A percentile compares a stretch with the other conserved stretches of the same genome.
phyloP scores from a whole-genome alignment of 129 eudicot genomes.

The Kitagawia praeruptora region DNA sequence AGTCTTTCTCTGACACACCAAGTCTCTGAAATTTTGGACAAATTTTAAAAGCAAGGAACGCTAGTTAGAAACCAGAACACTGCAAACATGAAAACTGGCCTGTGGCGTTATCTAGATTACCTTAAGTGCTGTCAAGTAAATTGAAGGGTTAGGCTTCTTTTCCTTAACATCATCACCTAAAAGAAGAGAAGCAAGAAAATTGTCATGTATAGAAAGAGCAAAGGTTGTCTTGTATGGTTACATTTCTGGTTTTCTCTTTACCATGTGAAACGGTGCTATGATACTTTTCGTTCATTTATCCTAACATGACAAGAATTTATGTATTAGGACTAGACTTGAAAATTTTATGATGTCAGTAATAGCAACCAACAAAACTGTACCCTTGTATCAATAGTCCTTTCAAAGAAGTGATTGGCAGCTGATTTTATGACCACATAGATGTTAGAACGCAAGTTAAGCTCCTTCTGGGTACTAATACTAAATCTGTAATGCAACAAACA shows the following conservation, averaged over 20 bases:
- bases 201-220: neutral
- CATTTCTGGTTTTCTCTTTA: neutral
- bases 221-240: neutral
- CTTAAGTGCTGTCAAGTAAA: conserved; percentile 77
- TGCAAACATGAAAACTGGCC: neutral
- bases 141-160: conserved; percentile 93
- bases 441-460: neutral
- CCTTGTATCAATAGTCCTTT: neutral
- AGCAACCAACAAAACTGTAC: neutral
- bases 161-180: conserved; percentile 97
- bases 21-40: conserved; percentile 44
- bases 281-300: neutral
- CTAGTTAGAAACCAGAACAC: neutral
- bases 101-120: conserved; percentile 18
- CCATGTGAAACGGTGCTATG: neutral
- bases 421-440: neutral
- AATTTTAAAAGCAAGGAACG: neutral
- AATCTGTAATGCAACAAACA: neutral
- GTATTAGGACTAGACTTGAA: neutral
- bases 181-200: neutral
- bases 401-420: neutral
- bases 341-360: neutral
- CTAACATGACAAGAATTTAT: neutral
- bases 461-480: neutral
- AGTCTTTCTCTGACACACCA: conserved; percentile 61